Conservation (phyloP, 2,329 filamentous ascomycete genomes). For the Phaeoacremonium minimum region DNA sequence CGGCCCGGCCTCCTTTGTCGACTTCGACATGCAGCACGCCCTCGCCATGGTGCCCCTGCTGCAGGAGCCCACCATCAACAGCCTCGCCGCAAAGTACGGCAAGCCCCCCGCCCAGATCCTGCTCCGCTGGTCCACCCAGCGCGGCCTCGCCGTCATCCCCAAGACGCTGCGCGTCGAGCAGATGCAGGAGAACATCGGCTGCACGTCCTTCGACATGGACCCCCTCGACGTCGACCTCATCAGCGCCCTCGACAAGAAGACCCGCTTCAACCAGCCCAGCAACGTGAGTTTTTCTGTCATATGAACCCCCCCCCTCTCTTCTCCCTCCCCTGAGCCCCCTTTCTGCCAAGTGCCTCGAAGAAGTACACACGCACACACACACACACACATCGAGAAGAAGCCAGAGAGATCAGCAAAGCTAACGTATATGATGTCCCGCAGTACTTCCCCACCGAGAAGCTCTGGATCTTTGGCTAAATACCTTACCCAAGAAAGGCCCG, state of each 20-base stretch:
- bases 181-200: slow-evolving; percentile 64
- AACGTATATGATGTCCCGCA: slow-evolving; percentile 16
- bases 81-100: slow-evolving; percentile 63
- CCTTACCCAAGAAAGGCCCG: too few relatives aligned
- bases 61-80: slow-evolving; percentile 61
- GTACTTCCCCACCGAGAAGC: slow-evolving; percentile 53
- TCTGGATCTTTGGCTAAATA: slow-evolving; percentile 54
- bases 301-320: slow-evolving; percentile 2
- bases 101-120: slow-evolving; percentile 78
- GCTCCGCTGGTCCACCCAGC: slow-evolving; percentile 83
- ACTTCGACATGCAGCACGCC: slow-evolving; percentile 69
- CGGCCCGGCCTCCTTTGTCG: slow-evolving; percentile 73
- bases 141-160: slow-evolving; percentile 75
- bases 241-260: slow-evolving; percentile 55
- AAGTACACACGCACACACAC: too few relatives aligned
- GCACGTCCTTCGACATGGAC: slow-evolving; percentile 61
- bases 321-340: slow-evolving; percentile 1
- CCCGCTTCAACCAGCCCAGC: slow-evolving; percentile 73
- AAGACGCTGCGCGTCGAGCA: slow-evolving; percentile 57
- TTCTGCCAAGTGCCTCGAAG: too few relatives aligned
- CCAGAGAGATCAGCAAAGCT: too few relatives aligned
- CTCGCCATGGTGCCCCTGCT: slow-evolving; percentile 64
- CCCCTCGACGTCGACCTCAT: slow-evolving; percentile 65
- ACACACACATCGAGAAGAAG: too few relatives aligned
- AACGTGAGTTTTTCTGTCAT: slow-evolving; percentile 16